Evolutionary conservation across 345 rosid genomes (phyloP).

Genomic region (Gossypium sturtianum): DNA sequence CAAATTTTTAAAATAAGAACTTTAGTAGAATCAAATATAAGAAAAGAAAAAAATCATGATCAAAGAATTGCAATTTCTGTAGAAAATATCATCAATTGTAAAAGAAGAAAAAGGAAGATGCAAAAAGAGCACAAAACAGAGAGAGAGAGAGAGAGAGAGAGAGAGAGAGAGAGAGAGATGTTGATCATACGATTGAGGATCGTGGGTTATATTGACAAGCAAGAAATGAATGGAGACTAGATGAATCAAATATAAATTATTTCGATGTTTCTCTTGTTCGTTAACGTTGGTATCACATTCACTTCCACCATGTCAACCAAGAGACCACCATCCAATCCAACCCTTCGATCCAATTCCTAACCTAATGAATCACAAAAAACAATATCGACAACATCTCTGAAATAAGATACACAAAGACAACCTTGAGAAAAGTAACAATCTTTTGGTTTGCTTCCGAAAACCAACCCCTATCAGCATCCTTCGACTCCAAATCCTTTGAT

Average conservation of each 20-base stretch:
- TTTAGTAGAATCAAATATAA: background rate
- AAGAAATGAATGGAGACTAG: background rate
- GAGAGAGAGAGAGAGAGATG: background rate
- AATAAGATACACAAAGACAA: conserved; percentile 48
- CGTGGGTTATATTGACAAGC: background rate
- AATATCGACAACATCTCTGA: conserved; percentile 71
- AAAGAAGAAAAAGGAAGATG: background rate
- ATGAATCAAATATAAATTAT: conserved; percentile 24
- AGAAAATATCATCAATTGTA: background rate
- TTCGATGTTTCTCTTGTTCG: background rate
- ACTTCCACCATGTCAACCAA: conserved; percentile 66
- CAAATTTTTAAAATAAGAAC: background rate
- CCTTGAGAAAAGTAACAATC: conserved; percentile 54
- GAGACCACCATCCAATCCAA: conserved; percentile 53
- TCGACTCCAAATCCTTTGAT: conserved; percentile 76
- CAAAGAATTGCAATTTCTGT: background rate
- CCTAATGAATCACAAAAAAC: conserved; percentile 71
- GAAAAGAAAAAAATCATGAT: background rate
- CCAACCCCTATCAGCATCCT: conserved; percentile 52
- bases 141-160: too few relatives aligned
- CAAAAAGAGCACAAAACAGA: conserved; percentile 1
- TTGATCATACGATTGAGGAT: background rate
- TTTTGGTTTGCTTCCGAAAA: conserved; percentile 51
- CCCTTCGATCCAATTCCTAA: conserved; percentile 68
- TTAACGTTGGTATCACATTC: background rate